These are phyloP conservation scores for Stephania cephalantha DNA, from an alignment of 164 flowering plant species.

Conservation along the genomic window DNA sequence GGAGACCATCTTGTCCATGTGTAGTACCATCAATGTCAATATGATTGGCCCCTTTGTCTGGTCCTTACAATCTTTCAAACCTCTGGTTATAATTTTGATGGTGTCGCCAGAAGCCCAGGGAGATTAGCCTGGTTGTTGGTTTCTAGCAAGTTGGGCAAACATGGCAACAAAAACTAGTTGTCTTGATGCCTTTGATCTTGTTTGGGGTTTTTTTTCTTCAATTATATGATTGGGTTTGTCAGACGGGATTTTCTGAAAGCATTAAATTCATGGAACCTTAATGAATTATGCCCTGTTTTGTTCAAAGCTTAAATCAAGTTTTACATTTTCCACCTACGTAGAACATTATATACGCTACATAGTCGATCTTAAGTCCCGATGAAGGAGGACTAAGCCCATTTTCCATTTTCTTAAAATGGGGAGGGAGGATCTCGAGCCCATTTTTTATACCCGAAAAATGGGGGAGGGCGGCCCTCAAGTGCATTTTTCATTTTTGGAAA, in stretches of 20 bases:
- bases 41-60: not conserved
- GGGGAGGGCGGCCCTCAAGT: too few species aligned
- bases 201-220: not conserved
- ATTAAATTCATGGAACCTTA: not conserved
- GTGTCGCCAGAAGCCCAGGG: not conserved
- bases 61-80: not conserved
- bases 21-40: constrained; percentile 2
- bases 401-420: too few species aligned
- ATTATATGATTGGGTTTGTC: not conserved
- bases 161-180: not conserved
- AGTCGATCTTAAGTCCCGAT: too few species aligned
- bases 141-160: not conserved
- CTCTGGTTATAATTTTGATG: not conserved
- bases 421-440: too few species aligned
- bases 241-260: not conserved
- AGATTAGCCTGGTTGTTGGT: not conserved
- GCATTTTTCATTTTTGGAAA: too few species aligned
- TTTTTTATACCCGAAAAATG: too few species aligned
- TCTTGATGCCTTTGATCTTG: not conserved
- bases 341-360: too few species aligned
- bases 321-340: too few species aligned
- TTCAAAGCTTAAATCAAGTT: too few species aligned
- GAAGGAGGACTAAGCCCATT: too few species aligned
- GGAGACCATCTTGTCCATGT: not conserved
- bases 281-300: not conserved